These are phyloP conservation scores for Niebla homalea DNA, from an alignment of 495 filamentous ascomycete genomes.

Conservation along the genomic window DNA sequence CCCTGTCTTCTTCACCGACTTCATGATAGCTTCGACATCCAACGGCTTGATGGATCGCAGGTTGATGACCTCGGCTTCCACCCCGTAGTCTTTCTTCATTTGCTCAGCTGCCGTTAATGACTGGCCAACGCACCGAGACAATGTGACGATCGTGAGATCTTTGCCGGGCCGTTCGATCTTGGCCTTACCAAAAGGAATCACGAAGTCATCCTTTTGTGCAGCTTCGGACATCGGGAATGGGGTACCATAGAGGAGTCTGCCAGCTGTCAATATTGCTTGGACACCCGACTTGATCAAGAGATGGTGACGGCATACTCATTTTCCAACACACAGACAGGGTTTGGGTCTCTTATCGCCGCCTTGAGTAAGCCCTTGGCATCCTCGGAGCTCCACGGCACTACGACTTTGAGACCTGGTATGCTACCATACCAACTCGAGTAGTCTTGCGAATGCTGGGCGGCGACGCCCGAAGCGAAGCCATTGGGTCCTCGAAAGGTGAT, in stretches of 20 bases:
- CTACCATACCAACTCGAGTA: conserved; percentile 97
- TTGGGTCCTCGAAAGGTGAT: conserved; percentile 99
- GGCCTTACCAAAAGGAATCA: conserved; percentile 92
- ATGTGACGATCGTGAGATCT: conserved; percentile 86
- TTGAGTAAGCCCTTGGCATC: conserved; percentile 97
- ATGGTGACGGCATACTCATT: conserved; percentile 56
- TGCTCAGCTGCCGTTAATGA: conserved; percentile 74
- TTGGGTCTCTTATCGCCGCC: conserved; percentile 95
- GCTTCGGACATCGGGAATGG: conserved; percentile 92
- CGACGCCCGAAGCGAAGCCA: conserved; percentile 91
- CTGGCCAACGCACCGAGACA: conserved; percentile 92
- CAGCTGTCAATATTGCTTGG: conserved; percentile 9
- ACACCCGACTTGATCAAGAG: not conserved
- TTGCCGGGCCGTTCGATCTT: conserved; percentile 95
- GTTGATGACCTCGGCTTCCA: conserved; percentile 96
- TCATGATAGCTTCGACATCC: conserved; percentile 86
- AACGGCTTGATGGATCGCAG: conserved; percentile 92
- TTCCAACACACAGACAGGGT: conserved; percentile 88
- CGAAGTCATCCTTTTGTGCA: conserved; percentile 88
- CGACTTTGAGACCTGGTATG: conserved; percentile 94
- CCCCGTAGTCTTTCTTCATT: conserved; percentile 89
- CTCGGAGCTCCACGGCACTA: conserved; percentile 88
- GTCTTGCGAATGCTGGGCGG: conserved; percentile 95
- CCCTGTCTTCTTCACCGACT: conserved; percentile 96
- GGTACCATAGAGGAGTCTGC: conserved; percentile 78